Conservation (phyloP, 2,329 filamentous ascomycete genomes). For the Dactylella cylindrospora region DNA sequence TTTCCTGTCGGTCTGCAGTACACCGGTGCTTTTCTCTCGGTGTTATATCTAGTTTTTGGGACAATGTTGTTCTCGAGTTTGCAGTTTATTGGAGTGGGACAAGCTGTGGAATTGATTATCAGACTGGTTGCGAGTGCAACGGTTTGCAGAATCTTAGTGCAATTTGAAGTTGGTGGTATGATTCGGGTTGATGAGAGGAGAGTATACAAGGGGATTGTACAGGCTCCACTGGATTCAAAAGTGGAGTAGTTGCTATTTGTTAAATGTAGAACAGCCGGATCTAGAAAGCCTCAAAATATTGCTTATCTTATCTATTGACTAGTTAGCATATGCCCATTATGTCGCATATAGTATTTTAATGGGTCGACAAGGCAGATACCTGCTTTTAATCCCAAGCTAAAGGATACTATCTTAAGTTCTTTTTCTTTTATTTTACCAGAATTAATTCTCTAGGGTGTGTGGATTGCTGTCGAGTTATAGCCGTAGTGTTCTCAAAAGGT, state of each 20-base stretch:
- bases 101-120: constrained; percentile 16
- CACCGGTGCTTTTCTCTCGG: constrained; percentile 12
- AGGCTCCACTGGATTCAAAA: constrained; percentile 14
- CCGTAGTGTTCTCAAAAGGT: too few species aligned
- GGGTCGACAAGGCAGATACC: too few species aligned
- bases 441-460: too few species aligned
- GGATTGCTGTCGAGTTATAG: too few species aligned
- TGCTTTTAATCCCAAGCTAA: neutral
- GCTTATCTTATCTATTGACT: too few species aligned
- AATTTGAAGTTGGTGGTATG: constrained; percentile 22
- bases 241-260: too few species aligned
- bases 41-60: constrained; percentile 16
- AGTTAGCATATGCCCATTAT: too few species aligned
- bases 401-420: neutral
- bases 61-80: constrained; percentile 22
- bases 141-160: constrained; percentile 13
- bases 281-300: too few species aligned
- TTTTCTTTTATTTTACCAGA: constrained; percentile 5
- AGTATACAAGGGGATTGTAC: constrained; percentile 12
- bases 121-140: constrained; percentile 18
- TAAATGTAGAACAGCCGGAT: too few species aligned
- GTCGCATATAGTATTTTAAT: too few species aligned
- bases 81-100: constrained; percentile 9
- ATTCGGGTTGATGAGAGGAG: constrained; percentile 18
- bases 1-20: constrained; percentile 6